Evolutionary conservation across 345 rosid genomes (phyloP).

Genomic region (Eucalyptus virginea): DNA sequence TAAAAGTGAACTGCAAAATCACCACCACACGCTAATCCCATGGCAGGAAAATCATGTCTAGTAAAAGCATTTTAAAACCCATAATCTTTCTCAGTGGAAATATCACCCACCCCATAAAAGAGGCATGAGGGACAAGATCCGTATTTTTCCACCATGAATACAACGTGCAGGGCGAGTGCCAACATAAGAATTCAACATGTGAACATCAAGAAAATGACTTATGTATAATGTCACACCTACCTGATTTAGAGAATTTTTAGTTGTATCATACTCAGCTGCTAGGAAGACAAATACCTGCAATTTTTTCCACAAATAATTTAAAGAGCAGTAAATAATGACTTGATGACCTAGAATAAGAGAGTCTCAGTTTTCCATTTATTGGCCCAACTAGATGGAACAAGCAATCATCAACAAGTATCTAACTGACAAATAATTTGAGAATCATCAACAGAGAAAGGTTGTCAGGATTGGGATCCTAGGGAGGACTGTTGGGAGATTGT

Average conservation of each 20-base stretch:
- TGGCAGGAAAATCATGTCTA: neutral
- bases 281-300: slow-evolving; percentile 71
- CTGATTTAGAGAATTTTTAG: slow-evolving; percentile 76
- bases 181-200: neutral
- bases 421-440: neutral
- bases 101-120: neutral
- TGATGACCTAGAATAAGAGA: neutral
- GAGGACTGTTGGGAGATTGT: neutral
- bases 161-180: neutral
- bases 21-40: neutral
- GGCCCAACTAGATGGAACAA: neutral
- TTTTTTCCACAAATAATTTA: neutral
- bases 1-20: neutral
- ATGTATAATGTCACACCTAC: slow-evolving; percentile 10
- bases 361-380: neutral
- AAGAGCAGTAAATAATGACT: neutral
- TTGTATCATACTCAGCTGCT: slow-evolving; percentile 84
- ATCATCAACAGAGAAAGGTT: neutral
- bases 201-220: neutral
- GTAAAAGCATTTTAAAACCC: neutral
- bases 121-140: neutral
- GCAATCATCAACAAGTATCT: neutral
- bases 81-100: neutral
- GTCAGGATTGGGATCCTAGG: neutral
- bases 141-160: neutral